Evolutionary conservation across 2,329 filamentous ascomycete genomes (phyloP).

Genomic region (Passalora sequoiae): DNA sequence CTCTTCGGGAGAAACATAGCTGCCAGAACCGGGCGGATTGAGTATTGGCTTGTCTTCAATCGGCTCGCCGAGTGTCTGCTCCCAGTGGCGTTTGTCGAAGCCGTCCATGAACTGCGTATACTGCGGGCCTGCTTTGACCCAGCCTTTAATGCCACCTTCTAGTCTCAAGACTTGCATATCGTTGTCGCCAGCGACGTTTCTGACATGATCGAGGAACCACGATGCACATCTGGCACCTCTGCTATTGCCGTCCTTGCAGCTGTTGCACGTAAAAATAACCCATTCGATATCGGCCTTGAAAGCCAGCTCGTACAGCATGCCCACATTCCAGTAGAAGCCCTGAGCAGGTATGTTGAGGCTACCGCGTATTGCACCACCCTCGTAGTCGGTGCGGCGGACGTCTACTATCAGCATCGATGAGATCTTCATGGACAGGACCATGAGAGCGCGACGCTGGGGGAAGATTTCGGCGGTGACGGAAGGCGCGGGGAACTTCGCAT

Average conservation of each 20-base stretch:
- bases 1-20: not conserved
- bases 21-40: not conserved
- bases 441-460: conserved; percentile 35
- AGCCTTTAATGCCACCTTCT: conserved; percentile 43
- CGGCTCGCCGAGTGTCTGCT: conserved; percentile 32
- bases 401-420: conserved; percentile 40
- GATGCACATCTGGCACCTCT: conserved; percentile 34
- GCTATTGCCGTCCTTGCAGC: conserved; percentile 18
- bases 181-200: conserved; percentile 32
- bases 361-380: conserved; percentile 43
- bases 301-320: conserved; percentile 41
- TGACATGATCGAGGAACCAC: conserved; percentile 35
- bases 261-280: conserved; percentile 46
- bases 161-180: conserved; percentile 41
- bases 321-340: conserved; percentile 44
- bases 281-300: conserved; percentile 42
- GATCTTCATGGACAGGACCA: conserved; percentile 34
- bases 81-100: conserved; percentile 40
- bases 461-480: conserved; percentile 36
- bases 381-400: conserved; percentile 45
- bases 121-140: conserved; percentile 39
- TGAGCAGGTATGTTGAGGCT: conserved; percentile 47
- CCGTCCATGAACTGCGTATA: conserved; percentile 40
- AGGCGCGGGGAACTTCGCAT: conserved; percentile 40
- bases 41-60: conserved; percentile 1